These are phyloP conservation scores for Trichoderma orchidacearum DNA, from an alignment of 495 filamentous ascomycete genomes.

Conservation along the genomic window DNA sequence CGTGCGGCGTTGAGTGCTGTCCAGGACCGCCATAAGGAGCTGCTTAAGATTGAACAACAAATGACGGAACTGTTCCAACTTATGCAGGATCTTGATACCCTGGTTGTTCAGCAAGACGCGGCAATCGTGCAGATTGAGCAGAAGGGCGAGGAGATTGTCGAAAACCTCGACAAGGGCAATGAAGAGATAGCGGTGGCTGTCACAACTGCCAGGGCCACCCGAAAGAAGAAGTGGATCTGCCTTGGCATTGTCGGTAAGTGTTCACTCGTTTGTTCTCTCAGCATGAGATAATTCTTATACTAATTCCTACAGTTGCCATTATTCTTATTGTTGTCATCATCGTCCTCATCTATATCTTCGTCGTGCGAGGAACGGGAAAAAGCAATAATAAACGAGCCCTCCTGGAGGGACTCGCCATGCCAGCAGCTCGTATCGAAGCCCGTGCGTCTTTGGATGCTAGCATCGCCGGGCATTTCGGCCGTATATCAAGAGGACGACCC, in stretches of 20 bases:
- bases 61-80: conserved; percentile 74
- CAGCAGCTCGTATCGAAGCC: not conserved
- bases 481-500: not conserved
- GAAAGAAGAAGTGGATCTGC: conserved; percentile 98
- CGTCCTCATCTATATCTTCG: conserved; percentile 31
- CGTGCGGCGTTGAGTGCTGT: conserved; percentile 64
- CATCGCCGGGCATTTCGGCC: not conserved
- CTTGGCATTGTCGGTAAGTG: conserved; percentile 66
- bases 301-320: conserved; percentile 25
- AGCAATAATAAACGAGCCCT: conserved; percentile 1
- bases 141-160: conserved; percentile 63
- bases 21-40: conserved; percentile 69
- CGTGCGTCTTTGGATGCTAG: not conserved
- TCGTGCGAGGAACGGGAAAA: conserved; percentile 9
- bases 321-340: conserved; percentile 35
- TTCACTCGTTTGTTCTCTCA: not conserved
- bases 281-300: not conserved
- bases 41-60: conserved; percentile 80
- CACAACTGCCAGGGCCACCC: conserved; percentile 58
- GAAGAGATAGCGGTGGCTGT: conserved; percentile 66
- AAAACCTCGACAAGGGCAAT: conserved; percentile 70
- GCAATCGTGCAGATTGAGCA: conserved; percentile 65
- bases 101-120: conserved; percentile 73
- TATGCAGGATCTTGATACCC: conserved; percentile 70
- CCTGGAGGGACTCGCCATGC: not conserved